Conservation (phyloP, 2,329 filamentous ascomycete genomes). For the Ophiostoma fasciatum region DNA sequence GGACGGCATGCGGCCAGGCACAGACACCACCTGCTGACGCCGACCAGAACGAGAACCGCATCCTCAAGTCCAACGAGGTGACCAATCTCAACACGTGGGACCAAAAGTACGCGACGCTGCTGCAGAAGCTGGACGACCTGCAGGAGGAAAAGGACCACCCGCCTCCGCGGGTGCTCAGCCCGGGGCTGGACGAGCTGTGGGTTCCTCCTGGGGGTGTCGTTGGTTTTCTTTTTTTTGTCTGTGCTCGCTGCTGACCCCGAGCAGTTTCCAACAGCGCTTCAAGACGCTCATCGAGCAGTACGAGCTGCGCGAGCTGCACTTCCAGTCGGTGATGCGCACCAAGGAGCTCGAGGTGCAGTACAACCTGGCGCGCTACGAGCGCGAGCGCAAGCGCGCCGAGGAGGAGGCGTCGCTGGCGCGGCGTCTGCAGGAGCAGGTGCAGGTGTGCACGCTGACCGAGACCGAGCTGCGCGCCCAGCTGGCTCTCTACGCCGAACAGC, state of each 20-base stretch:
- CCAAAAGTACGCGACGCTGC: constrained; percentile 63
- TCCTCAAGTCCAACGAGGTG: constrained; percentile 72
- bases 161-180: constrained; percentile 64
- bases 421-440: constrained; percentile 79
- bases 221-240: constrained; percentile 7
- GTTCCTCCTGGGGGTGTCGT: constrained; percentile 17
- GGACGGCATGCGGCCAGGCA: not conserved
- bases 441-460: constrained; percentile 92
- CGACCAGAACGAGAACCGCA: constrained; percentile 78
- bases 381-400: constrained; percentile 79
- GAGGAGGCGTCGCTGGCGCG: constrained; percentile 65
- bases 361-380: constrained; percentile 75
- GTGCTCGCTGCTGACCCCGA: too few relatives aligned
- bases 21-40: not conserved
- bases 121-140: constrained; percentile 75
- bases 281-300: constrained; percentile 96
- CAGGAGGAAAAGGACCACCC: constrained; percentile 77
- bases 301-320: constrained; percentile 87
- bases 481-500: constrained; percentile 97
- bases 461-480: constrained; percentile 85
- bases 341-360: constrained; percentile 95
- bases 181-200: constrained; percentile 81
- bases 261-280: constrained; percentile 68
- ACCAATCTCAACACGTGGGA: constrained; percentile 72
- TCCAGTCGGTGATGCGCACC: constrained; percentile 77